Base-by-base conservation (phyloP, 768 basidiomycete genomes). In the Lentinula raphanica region DNA sequence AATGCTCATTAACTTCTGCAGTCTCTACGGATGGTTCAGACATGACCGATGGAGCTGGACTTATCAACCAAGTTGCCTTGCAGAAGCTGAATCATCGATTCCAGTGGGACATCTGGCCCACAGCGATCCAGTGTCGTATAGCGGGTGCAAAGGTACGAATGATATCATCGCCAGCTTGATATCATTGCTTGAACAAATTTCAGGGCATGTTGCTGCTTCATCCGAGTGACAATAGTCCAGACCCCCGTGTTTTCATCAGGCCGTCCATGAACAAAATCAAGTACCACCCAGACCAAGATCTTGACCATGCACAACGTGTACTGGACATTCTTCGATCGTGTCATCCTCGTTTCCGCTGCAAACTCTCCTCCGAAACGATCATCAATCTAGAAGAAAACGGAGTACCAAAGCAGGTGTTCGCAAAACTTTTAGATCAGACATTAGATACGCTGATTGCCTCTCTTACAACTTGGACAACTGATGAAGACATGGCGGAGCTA, bases 311-410 rank as follows among this genome's bases (percentile, higher is more conserved):
- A 0, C 76, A 86, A 19, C 69, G 74, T 40, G 75, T 73, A 4
- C 72, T 84, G 59, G 84, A 85, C 63, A 69, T 83, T 25, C 75
- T 85, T 15, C 77, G 81, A 0, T 68, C 75, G 0, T 79, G 83
- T 0, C 77, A 79, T 13, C 67, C 85, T 60, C 69, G 71, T 17
- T 72, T 74, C 1, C 76, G 80, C 1, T 71, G 76, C 5, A 71
- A 74, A 6, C 70, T 88, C 5, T 80, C 84, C 1, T 68, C 74
- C 1, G 85, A 89, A 62, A 80, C 77, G 0, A 81, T 87, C 36
- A 79, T 86, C 49, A 87, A 87, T 64, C 71, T 88, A 5, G 74
- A 80, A 0, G 85, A 87, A 57, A 88, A 88, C 62, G 82, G 82
- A 0, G 86, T 89, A 2, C 75, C 77, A 5, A 58, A 67, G 27